Base-by-base conservation (phyloP, 2,329 filamentous ascomycete genomes). In the Thielaviopsis musarum region DNA sequence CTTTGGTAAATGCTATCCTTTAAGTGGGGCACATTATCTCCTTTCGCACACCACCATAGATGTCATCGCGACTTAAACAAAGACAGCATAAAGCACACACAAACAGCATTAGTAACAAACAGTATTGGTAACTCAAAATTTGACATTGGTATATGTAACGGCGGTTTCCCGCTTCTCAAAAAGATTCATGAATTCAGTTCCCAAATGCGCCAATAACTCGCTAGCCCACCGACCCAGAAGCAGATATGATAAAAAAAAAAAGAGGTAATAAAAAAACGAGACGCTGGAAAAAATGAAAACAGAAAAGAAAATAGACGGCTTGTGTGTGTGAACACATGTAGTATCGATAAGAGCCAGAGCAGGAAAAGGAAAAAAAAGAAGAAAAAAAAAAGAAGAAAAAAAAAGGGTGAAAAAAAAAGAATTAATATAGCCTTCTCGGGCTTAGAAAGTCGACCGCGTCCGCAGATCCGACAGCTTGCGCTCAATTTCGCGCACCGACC, bases 401-500 rank as follows among this genome's bases (percentile, higher is more conserved):
- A 56, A 26, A 54, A 19, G 54, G n/a, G 26, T 38, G 60, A 59
- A 26, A 52, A 56, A 26, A 54, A 19, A 54, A 15, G 26, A 34
- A 54, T 30, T 48, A 17, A 51, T 45, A 26, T 19, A 26, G 22
- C 55, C 34, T 12, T 38, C 1, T 51, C 4, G 38, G 52, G 15
- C 62, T 74, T 72, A 82, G 65, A 82, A 82, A 53, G 79, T 79
- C 62, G 79, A 81, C 59, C 79, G 72, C 41, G 79, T 81, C 55
- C 79, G 78, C 55, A 82, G 75, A 62, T 82, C 78, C 62, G 87
- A 90, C 68, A 98, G 91, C 74, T 96, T 96, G 67, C 93, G 84
- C 77, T 98, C 94, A 67, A 98, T 93, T 72, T 97, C 88, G 66
- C 89, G 76, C 59, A 96, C 84, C 51, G 88, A 91, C 61, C 93